Conservation (phyloP, 2,329 filamentous ascomycete species). For the Didymosphaeria variabile region DNA sequence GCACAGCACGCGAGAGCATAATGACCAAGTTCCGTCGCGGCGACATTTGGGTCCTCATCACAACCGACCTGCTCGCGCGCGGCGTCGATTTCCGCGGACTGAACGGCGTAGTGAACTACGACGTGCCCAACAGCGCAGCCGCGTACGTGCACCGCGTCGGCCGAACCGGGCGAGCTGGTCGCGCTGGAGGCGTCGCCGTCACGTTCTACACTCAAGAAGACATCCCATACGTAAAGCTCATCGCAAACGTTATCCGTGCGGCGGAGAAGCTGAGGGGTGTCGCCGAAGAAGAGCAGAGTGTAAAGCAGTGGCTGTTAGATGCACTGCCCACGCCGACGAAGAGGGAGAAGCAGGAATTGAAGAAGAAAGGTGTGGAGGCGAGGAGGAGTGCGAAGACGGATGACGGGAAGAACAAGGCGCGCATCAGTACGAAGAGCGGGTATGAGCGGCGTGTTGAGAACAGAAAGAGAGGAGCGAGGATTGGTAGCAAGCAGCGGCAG, state of each 20-base stretch:
- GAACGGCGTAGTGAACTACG: conserved; percentile 97
- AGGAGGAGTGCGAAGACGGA: conserved; percentile 57
- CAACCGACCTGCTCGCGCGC: conserved; percentile 89
- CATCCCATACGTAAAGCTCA: conserved; percentile 85
- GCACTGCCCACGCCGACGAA: conserved; percentile 85
- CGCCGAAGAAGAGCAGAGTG: conserved; percentile 55
- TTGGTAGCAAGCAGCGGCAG: conserved; percentile 46
- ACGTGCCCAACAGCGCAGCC: conserved; percentile 89
- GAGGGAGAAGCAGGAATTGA: conserved; percentile 82
- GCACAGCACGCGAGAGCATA: conserved; percentile 76
- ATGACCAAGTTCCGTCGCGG: conserved; percentile 91
- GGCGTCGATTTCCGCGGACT: conserved; percentile 95
- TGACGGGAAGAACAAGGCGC: conserved; percentile 49
- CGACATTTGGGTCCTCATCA: conserved; percentile 96
- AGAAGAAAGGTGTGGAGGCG: conserved; percentile 81
- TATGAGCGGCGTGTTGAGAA: conserved; percentile 76
- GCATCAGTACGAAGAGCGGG: conserved; percentile 85
- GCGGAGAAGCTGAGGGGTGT: conserved; percentile 74
- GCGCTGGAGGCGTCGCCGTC: conserved; percentile 86
- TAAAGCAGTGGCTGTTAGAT: conserved; percentile 79
- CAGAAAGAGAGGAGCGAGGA: conserved; percentile 65
- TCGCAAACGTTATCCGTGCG: conserved; percentile 89
- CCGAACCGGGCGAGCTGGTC: conserved; percentile 86
- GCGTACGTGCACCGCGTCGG: conserved; percentile 94
- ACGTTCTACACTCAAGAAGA: conserved; percentile 97